phyloP scores from a whole-genome alignment of 176 grass and related monocot species.

The Ensete ventricosum region DNA sequence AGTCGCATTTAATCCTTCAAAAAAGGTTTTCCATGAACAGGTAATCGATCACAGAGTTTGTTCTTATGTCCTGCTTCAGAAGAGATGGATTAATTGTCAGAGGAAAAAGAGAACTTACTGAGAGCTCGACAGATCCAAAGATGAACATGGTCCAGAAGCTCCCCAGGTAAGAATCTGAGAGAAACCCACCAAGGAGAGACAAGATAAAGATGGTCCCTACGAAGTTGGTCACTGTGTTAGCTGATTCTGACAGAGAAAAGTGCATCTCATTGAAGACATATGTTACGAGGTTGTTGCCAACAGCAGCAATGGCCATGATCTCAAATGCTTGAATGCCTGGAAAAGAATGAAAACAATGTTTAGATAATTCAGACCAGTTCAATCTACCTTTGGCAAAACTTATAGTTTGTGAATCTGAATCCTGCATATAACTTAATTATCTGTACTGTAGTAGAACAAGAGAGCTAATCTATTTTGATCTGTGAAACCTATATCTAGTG shows the following conservation, averaged over 20 bases:
- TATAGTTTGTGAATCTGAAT: too few relatives aligned
- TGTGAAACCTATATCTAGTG: too few relatives aligned
- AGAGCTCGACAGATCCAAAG: constrained; percentile 97
- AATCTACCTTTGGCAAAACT: too few relatives aligned
- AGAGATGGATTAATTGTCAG: neutral
- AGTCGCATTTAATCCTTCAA: too few relatives aligned
- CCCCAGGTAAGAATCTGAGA: constrained; percentile 92
- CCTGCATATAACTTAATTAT: too few relatives aligned
- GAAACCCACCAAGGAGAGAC: constrained; percentile 73
- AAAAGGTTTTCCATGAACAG: too few relatives aligned
- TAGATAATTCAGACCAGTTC: too few relatives aligned
- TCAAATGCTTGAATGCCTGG: constrained; percentile 88
- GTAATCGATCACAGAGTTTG: too few relatives aligned
- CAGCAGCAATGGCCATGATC: constrained; percentile 96
- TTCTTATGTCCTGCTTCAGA: too few relatives aligned
- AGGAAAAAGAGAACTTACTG: constrained; percentile 26
- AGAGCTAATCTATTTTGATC: too few relatives aligned
- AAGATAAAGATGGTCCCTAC: constrained; percentile 89
- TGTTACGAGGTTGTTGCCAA: constrained; percentile 98
- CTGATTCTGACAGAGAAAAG: constrained; percentile 72
- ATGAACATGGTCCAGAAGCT: constrained; percentile 96
- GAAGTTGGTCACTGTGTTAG: constrained; percentile 92
- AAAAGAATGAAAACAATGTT: neutral
- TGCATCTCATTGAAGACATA: constrained; percentile 99
- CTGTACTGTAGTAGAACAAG: too few relatives aligned